phyloP scores from a whole-genome alignment of 192 early-diverging fungal species.

The Umbelopsis isabellina region DNA sequence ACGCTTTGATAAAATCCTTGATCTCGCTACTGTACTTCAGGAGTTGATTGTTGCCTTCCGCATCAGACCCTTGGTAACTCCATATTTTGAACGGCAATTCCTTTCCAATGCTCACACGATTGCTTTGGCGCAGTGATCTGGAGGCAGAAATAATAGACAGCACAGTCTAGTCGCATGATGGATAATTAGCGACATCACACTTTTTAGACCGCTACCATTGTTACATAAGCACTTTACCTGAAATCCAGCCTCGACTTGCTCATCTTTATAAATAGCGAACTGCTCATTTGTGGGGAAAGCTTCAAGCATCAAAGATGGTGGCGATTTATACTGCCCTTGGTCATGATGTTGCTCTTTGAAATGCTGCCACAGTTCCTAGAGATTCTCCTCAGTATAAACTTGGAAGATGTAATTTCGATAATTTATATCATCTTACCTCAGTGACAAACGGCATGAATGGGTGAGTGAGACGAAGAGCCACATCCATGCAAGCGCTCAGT shows the following conservation, averaged over 20 bases:
- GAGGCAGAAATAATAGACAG: slow-evolving; percentile 54
- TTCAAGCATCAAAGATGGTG: slow-evolving; percentile 52
- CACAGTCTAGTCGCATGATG: slow-evolving; percentile 32
- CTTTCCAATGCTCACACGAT: slow-evolving; percentile 49
- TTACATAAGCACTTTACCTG: slow-evolving; percentile 35
- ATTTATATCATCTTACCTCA: slow-evolving; percentile 62
- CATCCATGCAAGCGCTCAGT: slow-evolving; percentile 75
- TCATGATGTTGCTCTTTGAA: slow-evolving; percentile 31
- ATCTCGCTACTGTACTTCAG: slow-evolving; percentile 42
- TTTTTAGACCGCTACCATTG: neutral
- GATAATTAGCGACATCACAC: neutral
- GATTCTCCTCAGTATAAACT: neutral
- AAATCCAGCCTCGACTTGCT: slow-evolving; percentile 50
- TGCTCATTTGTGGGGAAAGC: slow-evolving; percentile 42
- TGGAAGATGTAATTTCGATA: too few species aligned
- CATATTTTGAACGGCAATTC: slow-evolving; percentile 52
- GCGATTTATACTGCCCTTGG: slow-evolving; percentile 2
- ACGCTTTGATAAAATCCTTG: slow-evolving; percentile 41
- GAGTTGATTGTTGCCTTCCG: slow-evolving; percentile 39
- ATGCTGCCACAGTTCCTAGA: slow-evolving; percentile 62
- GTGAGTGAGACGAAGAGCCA: slow-evolving; percentile 81
- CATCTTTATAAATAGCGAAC: slow-evolving; percentile 39
- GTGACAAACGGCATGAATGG: slow-evolving; percentile 99
- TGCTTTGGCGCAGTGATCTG: slow-evolving; percentile 55
- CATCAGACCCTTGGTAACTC: slow-evolving; percentile 33